Evolutionary conservation across 371 early-diverging fungal species (phyloP), one percentile per base, ranked within the genome.

Genomic region (Mortierella sp.): DNA sequence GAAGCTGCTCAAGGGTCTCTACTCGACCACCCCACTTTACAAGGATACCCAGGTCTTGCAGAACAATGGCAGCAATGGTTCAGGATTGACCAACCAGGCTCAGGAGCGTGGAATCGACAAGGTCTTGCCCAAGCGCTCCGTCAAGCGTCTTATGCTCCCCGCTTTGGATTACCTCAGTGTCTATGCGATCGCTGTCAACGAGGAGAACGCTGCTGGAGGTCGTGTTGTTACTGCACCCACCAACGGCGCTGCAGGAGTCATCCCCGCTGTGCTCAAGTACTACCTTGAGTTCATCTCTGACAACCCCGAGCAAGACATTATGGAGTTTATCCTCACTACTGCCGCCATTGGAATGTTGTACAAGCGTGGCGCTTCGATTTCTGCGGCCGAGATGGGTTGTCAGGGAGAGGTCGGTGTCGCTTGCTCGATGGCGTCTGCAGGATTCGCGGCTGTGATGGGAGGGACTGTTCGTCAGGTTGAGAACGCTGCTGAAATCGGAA

Each of bases 401-500:
- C 98, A 97, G 87, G 98, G 96, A 54, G 96, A 96, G 81, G 92
- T 93, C 58, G 88, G 88, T 34, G 98, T 98, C 10, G 98, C 99
- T 3, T 98, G 98, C 84, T 96, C 96, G 55, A 98, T 98, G 98
- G 97, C 97, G 26, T 98, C 98, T 7, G 98, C 96, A 4, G 98
- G 95, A 2, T 97, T 98, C 77, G 95, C 97, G 5, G 98, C 98
- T 42, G 98, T 98, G 7, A 97, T 98, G 97, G 98, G 98, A 74
- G 98, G 97, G 31, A 91, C 97, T 0, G 92, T 95, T 0, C 93
- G 94, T 57, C 98, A 98, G 89, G 95, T 98, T 3, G 97, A 97
- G 85, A 97, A 98, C 83, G 98, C 98, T 1, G 98, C 98, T 52
- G 98, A 98, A 88, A 98, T 98, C 82, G 98, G 97, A 60, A 98